Base-by-base conservation (phyloP, 2,329 filamentous ascomycete species). In the Cordyceps javanica region DNA sequence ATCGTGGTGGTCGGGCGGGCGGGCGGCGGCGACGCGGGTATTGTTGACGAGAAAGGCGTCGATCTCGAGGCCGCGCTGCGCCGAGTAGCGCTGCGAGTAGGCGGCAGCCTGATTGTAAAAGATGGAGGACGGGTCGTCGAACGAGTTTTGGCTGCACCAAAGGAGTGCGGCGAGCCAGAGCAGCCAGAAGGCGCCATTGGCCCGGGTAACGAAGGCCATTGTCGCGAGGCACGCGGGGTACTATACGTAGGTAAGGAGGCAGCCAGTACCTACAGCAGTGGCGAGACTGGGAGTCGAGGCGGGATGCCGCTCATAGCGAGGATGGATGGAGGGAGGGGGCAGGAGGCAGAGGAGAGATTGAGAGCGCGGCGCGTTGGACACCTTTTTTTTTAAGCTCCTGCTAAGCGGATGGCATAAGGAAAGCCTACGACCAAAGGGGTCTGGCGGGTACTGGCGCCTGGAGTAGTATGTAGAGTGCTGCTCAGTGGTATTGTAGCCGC, bases 61-160 rank as follows among this genome's bases (percentile, higher is more conserved):
- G 16, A 66, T 68, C 41, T 71, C 66, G 34, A 57, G 55, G 23
- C 63, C 59, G 32, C 70, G 66, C 1, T 59, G 19, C 14, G 59
- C 57, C 0, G 69, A 71, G 60, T 65, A 69, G 34, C 62, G 61
- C 28, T 62, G 64, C 7, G 60, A 13, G 58, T 70, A 71, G 49
- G 70, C 70, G 28, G 60, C 57, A 26, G 44, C 32, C 28, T 61
- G 60, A 59, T 68, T 61, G 62, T 67, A 72, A 60, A 72, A 72
- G 59, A 70, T 60, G 5, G 70, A 72, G 2, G 67, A 67, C 6
- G 70, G 70, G 60, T 72, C 70, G 59, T 72, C 69, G 59, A 63
- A 70, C 30, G 67, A 66, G 61, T 70, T 67, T 28, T 62, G 59
- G 56, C 63, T 68, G 62, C 67, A 67, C 60, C 65, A 68, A 11